These are phyloP conservation scores for Boletus reticulatus DNA, from an alignment of 768 basidiomycete species.

Conservation along the genomic window DNA sequence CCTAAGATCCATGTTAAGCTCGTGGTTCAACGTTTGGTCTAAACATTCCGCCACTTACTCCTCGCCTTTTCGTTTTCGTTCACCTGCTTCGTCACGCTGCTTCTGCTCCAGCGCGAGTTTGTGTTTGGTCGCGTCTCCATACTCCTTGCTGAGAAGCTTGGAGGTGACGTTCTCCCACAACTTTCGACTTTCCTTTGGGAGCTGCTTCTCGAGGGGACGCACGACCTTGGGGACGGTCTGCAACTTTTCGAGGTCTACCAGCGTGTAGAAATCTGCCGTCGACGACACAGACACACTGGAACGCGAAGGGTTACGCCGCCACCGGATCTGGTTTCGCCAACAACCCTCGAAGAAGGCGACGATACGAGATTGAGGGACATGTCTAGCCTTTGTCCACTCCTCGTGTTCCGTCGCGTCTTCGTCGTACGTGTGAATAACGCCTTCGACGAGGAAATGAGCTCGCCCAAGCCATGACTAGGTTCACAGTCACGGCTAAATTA, in stretches of 20 bases:
- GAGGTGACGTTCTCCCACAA: slow-evolving; percentile 86
- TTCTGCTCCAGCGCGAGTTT: slow-evolving; percentile 92
- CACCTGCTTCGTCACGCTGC: slow-evolving; percentile 87
- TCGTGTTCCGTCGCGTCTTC: slow-evolving; percentile 60
- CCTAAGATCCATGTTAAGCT: slow-evolving; percentile 33
- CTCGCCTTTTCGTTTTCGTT: slow-evolving; percentile 76
- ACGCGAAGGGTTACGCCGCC: slow-evolving; percentile 57
- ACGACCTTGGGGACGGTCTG: slow-evolving; percentile 79
- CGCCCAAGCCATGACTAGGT: slow-evolving; percentile 83
- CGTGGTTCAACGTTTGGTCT: neutral
- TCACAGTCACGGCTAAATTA: neutral
- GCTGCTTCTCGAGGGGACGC: slow-evolving; percentile 77
- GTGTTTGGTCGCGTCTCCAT: slow-evolving; percentile 84
- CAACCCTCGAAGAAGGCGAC: slow-evolving; percentile 85
- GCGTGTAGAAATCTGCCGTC: slow-evolving; percentile 53
- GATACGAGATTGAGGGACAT: slow-evolving; percentile 76
- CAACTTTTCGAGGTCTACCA: slow-evolving; percentile 76
- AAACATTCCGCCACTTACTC: slow-evolving; percentile 52
- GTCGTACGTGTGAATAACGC: slow-evolving; percentile 82
- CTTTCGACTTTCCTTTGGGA: slow-evolving; percentile 76
- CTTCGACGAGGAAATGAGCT: slow-evolving; percentile 82
- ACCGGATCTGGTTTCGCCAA: slow-evolving; percentile 83
- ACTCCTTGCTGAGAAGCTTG: slow-evolving; percentile 79
- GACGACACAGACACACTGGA: slow-evolving; percentile 46
- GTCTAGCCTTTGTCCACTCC: slow-evolving; percentile 84